Conservation (phyloP, 192 early-diverging fungal species). For the Podila horticola region DNA sequence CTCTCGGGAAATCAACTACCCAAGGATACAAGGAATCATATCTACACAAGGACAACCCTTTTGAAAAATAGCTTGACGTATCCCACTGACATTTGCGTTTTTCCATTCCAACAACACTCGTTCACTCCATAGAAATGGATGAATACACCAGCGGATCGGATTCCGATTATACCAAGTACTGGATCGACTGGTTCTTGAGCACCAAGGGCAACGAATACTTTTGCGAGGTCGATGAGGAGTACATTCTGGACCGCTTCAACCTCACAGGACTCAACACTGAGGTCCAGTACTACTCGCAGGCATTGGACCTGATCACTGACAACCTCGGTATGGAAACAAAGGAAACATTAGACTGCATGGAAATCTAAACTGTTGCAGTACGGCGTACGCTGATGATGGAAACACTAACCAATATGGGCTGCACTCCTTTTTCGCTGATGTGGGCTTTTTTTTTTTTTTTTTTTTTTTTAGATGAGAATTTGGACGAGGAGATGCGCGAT, state of each 20-base stretch:
- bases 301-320: slow-evolving; percentile 94
- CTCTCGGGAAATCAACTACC: no score
- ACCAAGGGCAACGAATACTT: slow-evolving; percentile 97
- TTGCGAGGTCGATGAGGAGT: slow-evolving; percentile 98
- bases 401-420: no score
- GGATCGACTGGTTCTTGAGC: slow-evolving; percentile 95
- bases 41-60: no score
- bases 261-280: slow-evolving; percentile 92
- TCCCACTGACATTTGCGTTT: no score
- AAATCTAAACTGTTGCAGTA: background rate
- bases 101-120: no score
- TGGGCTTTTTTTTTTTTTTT: slow-evolving; percentile 32
- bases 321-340: slow-evolving; percentile 62
- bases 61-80: no score
- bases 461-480: slow-evolving; percentile 64
- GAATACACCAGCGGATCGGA: slow-evolving; percentile 69
- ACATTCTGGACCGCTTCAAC: slow-evolving; percentile 97
- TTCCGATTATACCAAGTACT: slow-evolving; percentile 79
- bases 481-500: slow-evolving; percentile 77
- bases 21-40: no score
- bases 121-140: slow-evolving; percentile 48
- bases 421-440: background rate
- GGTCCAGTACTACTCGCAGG: slow-evolving; percentile 90
- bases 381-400: background rate
- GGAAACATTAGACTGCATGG: no score